Evolutionary conservation across 2,329 filamentous ascomycete species (phyloP).

Genomic region (Neurospora sp.): DNA sequence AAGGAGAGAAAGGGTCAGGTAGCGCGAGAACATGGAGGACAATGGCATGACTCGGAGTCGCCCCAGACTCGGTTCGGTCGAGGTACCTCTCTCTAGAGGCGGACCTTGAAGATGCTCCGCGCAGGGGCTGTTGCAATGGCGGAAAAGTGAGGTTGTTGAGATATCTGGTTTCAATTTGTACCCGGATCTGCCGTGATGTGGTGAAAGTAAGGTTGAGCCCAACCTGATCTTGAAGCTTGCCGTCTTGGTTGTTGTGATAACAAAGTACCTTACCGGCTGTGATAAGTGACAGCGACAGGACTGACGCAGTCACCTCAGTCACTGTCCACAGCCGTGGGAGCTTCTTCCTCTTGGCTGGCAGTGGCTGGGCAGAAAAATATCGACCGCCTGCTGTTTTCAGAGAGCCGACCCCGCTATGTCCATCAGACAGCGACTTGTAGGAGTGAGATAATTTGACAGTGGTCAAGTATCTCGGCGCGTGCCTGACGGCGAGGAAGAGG

Average conservation of each 20-base stretch:
- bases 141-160: background rate
- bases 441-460: slow-evolving; percentile 12
- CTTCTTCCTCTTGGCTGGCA: slow-evolving; percentile 5
- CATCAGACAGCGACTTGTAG: slow-evolving; percentile 1
- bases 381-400: slow-evolving; percentile 18
- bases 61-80: background rate
- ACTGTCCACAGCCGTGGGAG: background rate
- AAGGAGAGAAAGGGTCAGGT: background rate
- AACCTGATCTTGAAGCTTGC: background rate
- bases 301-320: background rate
- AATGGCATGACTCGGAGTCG: background rate
- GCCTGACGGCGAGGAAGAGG: background rate
- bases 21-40: background rate
- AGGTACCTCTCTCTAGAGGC: background rate
- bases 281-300: background rate
- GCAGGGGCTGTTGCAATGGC: background rate
- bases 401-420: slow-evolving; percentile 7
- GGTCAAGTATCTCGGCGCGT: slow-evolving; percentile 16
- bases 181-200: background rate
- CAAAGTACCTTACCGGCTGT: background rate
- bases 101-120: background rate
- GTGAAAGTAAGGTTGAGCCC: background rate
- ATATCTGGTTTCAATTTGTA: background rate
- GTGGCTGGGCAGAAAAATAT: slow-evolving; percentile 7
- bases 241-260: background rate